Conservation (phyloP, 352 stramenopile species). For the Bremia lactucae region DNA sequence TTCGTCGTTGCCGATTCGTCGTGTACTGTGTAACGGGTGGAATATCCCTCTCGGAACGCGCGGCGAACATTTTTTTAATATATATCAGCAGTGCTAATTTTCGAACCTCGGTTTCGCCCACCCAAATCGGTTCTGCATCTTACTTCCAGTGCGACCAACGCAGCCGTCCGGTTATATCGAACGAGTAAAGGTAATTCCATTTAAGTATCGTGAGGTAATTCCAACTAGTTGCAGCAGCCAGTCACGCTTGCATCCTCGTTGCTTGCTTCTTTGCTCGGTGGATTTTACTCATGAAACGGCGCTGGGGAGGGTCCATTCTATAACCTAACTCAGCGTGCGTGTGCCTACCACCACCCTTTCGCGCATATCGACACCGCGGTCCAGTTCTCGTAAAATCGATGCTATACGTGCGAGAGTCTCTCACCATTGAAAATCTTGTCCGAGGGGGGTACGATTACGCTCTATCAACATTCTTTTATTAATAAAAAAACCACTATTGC, state of each 20-base stretch:
- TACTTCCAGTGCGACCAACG: background rate
- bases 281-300: background rate
- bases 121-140: no score
- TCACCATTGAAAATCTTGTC: no score
- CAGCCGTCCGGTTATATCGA: background rate
- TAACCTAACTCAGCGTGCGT: background rate
- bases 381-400: no score
- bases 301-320: background rate
- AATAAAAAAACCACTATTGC: no score
- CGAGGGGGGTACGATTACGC: no score
- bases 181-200: no score
- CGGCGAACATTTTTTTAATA: conserved; percentile 4
- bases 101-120: conserved; percentile 1
- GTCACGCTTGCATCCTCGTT: background rate
- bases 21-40: conserved; percentile 4
- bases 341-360: background rate
- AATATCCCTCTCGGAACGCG: conserved; percentile 2
- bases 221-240: no score
- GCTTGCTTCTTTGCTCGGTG: background rate
- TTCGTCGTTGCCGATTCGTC: conserved; percentile 1
- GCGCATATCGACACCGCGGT: no score
- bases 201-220: no score
- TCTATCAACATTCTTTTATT: no score
- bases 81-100: conserved; percentile 3
- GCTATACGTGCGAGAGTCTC: no score